phyloP scores from a whole-genome alignment of 768 basidiomycete genomes.

The Daedaleopsis sinensis region DNA sequence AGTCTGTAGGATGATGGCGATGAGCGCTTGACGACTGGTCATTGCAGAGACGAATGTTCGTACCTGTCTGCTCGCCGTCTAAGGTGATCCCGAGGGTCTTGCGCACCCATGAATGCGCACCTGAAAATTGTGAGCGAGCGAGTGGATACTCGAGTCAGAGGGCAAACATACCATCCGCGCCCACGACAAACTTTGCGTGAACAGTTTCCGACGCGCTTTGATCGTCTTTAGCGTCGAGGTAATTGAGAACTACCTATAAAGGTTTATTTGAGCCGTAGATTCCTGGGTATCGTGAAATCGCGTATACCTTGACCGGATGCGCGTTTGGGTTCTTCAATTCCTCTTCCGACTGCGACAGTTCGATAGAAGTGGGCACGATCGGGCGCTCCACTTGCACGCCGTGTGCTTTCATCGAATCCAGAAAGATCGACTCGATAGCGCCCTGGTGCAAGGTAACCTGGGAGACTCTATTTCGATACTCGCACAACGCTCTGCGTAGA shows the following conservation, averaged over 20 bases:
- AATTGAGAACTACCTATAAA: constrained; percentile 48
- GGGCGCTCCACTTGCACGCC: constrained; percentile 57
- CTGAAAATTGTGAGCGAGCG: constrained; percentile 35
- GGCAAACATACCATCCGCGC: constrained; percentile 61
- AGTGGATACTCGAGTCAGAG: not conserved
- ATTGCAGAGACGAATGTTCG: constrained; percentile 27
- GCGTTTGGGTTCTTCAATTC: constrained; percentile 44
- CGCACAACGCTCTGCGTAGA: not conserved
- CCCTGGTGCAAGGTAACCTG: constrained; percentile 68
- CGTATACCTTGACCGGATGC: constrained; percentile 37
- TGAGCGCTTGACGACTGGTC: constrained; percentile 40
- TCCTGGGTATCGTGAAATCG: no score
- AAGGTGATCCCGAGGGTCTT: constrained; percentile 65
- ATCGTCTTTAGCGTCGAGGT: constrained; percentile 40
- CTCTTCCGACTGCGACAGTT: constrained; percentile 46
- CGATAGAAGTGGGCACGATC: constrained; percentile 50
- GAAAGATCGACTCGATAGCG: constrained; percentile 60
- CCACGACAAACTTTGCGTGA: constrained; percentile 73
- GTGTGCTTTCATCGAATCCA: constrained; percentile 52
- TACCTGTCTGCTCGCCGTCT: constrained; percentile 73
- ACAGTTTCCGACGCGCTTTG: constrained; percentile 54
- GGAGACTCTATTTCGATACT: not conserved
- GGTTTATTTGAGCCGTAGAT: no score
- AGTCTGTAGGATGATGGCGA: constrained; percentile 42
- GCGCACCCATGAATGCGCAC: constrained; percentile 85